Conservation (phyloP, 2,329 filamentous ascomycete genomes). For the Fusarium palustre region DNA sequence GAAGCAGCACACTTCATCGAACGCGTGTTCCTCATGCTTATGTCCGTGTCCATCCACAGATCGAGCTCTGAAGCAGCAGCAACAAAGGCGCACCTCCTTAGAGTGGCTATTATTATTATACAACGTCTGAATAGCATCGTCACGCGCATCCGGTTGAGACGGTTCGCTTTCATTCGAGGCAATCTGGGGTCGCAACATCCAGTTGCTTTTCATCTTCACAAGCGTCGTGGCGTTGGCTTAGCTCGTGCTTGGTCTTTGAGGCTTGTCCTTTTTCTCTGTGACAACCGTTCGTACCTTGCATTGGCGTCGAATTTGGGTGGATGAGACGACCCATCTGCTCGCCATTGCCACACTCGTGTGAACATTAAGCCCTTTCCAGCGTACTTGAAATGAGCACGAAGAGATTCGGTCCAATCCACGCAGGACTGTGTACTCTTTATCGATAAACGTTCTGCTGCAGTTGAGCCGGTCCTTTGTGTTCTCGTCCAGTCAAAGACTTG, state of each 20-base stretch:
- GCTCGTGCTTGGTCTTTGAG: constrained; percentile 4
- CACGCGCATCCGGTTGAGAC: constrained; percentile 34
- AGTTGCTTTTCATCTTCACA: constrained; percentile 18
- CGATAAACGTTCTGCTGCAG: constrained; percentile 26
- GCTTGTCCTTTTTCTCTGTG: constrained; percentile 33
- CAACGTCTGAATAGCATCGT: constrained; percentile 9
- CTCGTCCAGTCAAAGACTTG: constrained; percentile 17
- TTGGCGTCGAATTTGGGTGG: constrained; percentile 23
- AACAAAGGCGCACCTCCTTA: background rate
- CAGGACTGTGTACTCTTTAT: constrained; percentile 18
- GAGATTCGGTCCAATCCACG: constrained; percentile 36
- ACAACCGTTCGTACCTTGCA: constrained; percentile 41
- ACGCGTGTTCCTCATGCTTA: constrained; percentile 18
- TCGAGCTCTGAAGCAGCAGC: constrained; percentile 1
- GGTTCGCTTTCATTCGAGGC: constrained; percentile 29
- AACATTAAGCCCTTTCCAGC: constrained; percentile 32
- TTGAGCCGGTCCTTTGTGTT: constrained; percentile 15
- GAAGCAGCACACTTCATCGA: constrained; percentile 16
- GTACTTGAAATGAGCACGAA: constrained; percentile 30
- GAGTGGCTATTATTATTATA: constrained; percentile 12
- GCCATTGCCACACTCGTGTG: constrained; percentile 32
- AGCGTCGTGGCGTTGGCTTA: constrained; percentile 33
- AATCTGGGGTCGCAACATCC: background rate
- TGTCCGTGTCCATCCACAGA: constrained; percentile 8
- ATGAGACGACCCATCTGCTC: constrained; percentile 4